Conservation (phyloP, 2,329 filamentous ascomycete species). For the Aureobasidium sp. region DNA sequence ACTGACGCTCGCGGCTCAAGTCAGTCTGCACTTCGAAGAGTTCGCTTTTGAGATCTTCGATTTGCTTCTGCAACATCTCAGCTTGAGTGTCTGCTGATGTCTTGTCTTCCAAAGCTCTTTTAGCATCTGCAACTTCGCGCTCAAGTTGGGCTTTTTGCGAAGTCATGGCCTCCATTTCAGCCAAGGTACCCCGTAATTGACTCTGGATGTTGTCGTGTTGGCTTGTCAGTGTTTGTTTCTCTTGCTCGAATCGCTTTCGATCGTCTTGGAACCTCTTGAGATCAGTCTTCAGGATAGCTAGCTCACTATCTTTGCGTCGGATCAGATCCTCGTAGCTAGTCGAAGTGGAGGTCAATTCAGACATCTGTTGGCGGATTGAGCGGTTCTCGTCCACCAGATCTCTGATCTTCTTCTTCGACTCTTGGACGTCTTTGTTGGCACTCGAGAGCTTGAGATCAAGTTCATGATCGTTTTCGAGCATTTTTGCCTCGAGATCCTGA, state of each 20-base stretch:
- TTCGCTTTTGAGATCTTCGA: slow-evolving; percentile 77
- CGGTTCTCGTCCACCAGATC: slow-evolving; percentile 73
- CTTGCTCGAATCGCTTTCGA: slow-evolving; percentile 66
- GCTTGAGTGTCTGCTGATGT: slow-evolving; percentile 85
- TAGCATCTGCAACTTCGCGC: slow-evolving; percentile 82
- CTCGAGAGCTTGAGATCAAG: slow-evolving; percentile 74
- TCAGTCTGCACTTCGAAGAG: slow-evolving; percentile 81
- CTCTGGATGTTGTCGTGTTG: slow-evolving; percentile 73
- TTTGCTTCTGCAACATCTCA: slow-evolving; percentile 78
- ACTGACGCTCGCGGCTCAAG: slow-evolving; percentile 83
- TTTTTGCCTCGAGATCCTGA: slow-evolving; percentile 74
- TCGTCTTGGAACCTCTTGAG: slow-evolving; percentile 77
- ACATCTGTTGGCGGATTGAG: slow-evolving; percentile 74
- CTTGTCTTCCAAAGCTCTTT: slow-evolving; percentile 74
- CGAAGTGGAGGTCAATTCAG: slow-evolving; percentile 80
- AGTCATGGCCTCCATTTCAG: slow-evolving; percentile 77
- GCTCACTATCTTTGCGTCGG: slow-evolving; percentile 85
- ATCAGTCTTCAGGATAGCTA: slow-evolving; percentile 76
- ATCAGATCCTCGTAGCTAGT: slow-evolving; percentile 94
- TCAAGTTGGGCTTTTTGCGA: slow-evolving; percentile 78
- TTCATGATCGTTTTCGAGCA: slow-evolving; percentile 81
- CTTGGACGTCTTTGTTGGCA: slow-evolving; percentile 71
- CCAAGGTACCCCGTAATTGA: slow-evolving; percentile 75
- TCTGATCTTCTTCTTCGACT: slow-evolving; percentile 63
- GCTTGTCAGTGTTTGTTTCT: slow-evolving; percentile 59